phyloP scores from a whole-genome alignment of 2,329 filamentous ascomycete genomes.

The Ampelomyces quisqualis region DNA sequence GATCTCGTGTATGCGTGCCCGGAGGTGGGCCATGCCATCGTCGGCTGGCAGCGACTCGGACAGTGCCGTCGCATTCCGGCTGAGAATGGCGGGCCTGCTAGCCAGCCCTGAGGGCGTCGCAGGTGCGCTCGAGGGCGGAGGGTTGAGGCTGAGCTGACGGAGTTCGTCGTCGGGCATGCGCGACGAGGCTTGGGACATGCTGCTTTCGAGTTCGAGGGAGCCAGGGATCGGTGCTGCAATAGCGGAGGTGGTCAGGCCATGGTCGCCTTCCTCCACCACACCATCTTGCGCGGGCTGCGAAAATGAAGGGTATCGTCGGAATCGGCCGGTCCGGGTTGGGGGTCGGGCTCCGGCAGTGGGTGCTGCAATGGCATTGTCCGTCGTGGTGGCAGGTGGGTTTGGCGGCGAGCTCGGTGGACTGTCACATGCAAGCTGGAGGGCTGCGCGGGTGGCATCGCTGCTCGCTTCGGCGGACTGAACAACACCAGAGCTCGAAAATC shows the following conservation, averaged over 20 bases:
- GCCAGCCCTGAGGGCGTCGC: conserved; percentile 18
- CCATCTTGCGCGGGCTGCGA: conserved; percentile 27
- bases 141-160: conserved; percentile 26
- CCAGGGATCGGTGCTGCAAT: conserved; percentile 29
- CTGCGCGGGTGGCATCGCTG: conserved; percentile 9
- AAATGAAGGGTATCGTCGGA: conserved; percentile 25
- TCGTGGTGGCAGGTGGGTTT: conserved; percentile 6
- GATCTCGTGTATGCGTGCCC: conserved; percentile 52
- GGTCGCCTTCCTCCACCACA: conserved; percentile 25
- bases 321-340: conserved; percentile 15
- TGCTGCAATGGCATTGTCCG: conserved; percentile 9
- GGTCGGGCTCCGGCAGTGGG: conserved; percentile 10
- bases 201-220: conserved; percentile 18
- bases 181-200: conserved; percentile 38
- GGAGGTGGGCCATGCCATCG: conserved; percentile 53
- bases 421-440: conserved; percentile 30
- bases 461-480: conserved; percentile 17
- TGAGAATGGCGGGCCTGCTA: conserved; percentile 6
- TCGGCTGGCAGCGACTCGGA: conserved; percentile 49
- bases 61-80: conserved; percentile 32
- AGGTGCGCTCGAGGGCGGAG: conserved; percentile 26
- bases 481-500: conserved; percentile 34
- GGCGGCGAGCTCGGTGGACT: conserved; percentile 16
- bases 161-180: conserved; percentile 32
- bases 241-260: conserved; percentile 16